phyloP scores from a whole-genome alignment of 2,329 filamentous ascomycete species.

The Ascochyta koolunga region DNA sequence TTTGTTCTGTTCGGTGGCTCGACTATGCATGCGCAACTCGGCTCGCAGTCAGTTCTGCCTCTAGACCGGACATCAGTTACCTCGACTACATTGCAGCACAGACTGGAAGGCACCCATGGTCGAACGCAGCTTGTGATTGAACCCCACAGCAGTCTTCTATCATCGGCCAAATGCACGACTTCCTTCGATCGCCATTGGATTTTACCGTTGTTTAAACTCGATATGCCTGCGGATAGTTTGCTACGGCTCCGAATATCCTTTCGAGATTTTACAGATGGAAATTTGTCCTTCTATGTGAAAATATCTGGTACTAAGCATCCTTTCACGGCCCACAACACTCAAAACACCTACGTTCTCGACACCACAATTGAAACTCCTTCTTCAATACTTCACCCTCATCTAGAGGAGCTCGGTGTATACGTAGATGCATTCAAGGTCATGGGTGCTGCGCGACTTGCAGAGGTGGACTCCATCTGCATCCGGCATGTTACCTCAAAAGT shows the following conservation, averaged over 20 bases:
- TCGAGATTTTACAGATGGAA: conserved; percentile 6
- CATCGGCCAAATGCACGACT: too few relatives aligned
- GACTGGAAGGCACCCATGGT: conserved; percentile 16
- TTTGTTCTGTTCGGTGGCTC: conserved; percentile 21
- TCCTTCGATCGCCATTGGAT: conserved; percentile 3
- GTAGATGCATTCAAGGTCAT: conserved; percentile 7
- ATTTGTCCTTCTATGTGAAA: conserved; percentile 1
- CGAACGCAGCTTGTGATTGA: conserved; percentile 29
- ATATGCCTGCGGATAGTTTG: conserved; percentile 39
- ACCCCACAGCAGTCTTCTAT: neutral
- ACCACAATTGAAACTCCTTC: neutral
- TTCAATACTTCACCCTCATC: conserved; percentile 2
- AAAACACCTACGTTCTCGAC: neutral
- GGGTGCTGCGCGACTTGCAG: conserved; percentile 18
- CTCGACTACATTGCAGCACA: conserved; percentile 19
- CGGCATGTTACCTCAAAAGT: neutral
- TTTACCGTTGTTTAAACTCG: conserved; percentile 41
- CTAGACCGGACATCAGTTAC: neutral
- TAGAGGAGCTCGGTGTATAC: conserved; percentile 36
- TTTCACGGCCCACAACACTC: neutral
- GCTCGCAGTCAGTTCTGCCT: conserved; percentile 45
- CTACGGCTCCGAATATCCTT: conserved; percentile 26
- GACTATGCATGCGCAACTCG: conserved; percentile 38
- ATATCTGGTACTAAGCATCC: neutral
- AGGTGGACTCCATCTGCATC: conserved; percentile 27